Evolutionary conservation across 2,329 filamentous ascomycete genomes (phyloP).

Genomic region (Arachnopeziza araneosa): DNA sequence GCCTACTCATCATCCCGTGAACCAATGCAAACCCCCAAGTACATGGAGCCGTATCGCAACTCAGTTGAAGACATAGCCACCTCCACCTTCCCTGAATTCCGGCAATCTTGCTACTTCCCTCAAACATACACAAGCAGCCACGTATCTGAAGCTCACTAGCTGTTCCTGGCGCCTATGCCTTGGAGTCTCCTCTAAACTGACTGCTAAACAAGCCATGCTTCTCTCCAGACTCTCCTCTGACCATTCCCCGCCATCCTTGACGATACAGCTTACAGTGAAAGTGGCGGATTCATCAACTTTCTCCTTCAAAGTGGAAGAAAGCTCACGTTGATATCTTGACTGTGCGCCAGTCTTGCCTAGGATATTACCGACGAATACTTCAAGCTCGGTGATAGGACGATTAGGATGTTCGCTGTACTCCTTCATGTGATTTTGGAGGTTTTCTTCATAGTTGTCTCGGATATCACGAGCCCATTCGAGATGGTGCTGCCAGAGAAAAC

Average conservation of each 20-base stretch:
- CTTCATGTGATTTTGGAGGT: slow-evolving; percentile 43
- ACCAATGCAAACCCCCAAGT: too few species aligned
- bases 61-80: not conserved
- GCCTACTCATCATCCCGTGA: too few species aligned
- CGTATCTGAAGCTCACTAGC: slow-evolving; percentile 46
- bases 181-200: slow-evolving; percentile 34
- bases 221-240: slow-evolving; percentile 40
- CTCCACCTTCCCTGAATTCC: not conserved
- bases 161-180: slow-evolving; percentile 27
- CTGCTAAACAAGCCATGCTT: slow-evolving; percentile 44
- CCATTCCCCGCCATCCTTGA: slow-evolving; percentile 33
- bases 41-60: too few species aligned
- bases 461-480: slow-evolving; percentile 35
- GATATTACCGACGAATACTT: slow-evolving; percentile 53
- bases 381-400: slow-evolving; percentile 42
- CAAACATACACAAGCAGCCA: slow-evolving; percentile 45
- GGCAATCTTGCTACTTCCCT: slow-evolving; percentile 38
- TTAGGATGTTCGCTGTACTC: slow-evolving; percentile 36
- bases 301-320: slow-evolving; percentile 38
- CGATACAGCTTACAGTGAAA: slow-evolving; percentile 39
- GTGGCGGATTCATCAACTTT: slow-evolving; percentile 37
- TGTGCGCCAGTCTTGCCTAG: slow-evolving; percentile 42
- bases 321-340: slow-evolving; percentile 35
- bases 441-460: slow-evolving; percentile 46
- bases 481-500: slow-evolving; percentile 36